phyloP scores from a whole-genome alignment of 2,329 filamentous ascomycete species.

The Pseudocercospora pini-densiflorae region DNA sequence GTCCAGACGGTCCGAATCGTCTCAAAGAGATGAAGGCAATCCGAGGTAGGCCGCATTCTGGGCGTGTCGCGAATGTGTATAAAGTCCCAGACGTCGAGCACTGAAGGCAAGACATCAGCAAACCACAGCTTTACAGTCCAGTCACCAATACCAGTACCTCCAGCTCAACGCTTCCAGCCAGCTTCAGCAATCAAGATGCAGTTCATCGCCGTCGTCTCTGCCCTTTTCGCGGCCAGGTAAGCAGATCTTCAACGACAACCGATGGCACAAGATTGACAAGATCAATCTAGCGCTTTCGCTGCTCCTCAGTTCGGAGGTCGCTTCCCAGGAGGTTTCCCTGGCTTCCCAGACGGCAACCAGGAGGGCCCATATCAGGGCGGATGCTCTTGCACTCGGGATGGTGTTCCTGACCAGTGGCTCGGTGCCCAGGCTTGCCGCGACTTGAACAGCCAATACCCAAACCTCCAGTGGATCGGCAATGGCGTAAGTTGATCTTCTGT shows the following conservation, averaged over 20 bases:
- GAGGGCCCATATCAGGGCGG: constrained; percentile 3
- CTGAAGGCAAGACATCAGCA: background rate
- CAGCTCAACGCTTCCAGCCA: background rate
- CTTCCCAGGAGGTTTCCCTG: background rate
- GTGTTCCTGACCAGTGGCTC: background rate
- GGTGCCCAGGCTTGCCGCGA: background rate
- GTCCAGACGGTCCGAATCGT: background rate
- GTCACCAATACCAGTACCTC: background rate
- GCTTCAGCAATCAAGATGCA: constrained; percentile 5
- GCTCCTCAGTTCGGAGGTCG: background rate
- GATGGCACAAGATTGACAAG: background rate
- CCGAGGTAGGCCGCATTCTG: background rate
- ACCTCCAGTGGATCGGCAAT: background rate
- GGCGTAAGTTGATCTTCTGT: background rate
- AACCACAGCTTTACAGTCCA: background rate
- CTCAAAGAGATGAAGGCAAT: background rate
- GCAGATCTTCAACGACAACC: background rate
- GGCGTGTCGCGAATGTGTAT: background rate
- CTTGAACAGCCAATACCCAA: constrained; percentile 2
- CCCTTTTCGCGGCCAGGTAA: background rate
- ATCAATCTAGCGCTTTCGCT: background rate
- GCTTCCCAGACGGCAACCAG: constrained; percentile 5
- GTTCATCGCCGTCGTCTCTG: background rate
- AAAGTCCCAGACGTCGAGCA: background rate
- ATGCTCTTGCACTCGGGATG: constrained; percentile 2